Base-by-base conservation (phyloP, 2,329 filamentous ascomycete species). In the Penicillium sp. region DNA sequence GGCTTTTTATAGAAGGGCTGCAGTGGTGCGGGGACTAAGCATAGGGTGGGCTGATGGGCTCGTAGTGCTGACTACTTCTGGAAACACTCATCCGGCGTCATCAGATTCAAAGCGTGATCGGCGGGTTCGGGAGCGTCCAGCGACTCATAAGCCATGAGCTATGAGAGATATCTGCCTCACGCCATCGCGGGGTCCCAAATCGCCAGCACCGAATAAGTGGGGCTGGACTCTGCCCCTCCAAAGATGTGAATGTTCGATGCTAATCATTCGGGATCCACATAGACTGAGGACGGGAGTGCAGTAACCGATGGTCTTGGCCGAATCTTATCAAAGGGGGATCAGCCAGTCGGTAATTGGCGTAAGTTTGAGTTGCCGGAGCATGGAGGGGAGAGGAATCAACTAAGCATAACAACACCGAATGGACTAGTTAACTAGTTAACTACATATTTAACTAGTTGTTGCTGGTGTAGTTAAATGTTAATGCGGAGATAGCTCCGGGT, bases 141-240 rank as follows among this genome's bases (percentile, higher is more conserved):
- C 39, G 28, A 46, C n/a, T 38, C 4, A 25, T 13, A 4, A 15
- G 25, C 2, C 13, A 8, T 15, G 31, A 32, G 5, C 1, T 6
- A 32, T 5, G 12, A 32, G 29, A 32, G 12, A 6, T 13, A 3
- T 10, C 8, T 20, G 32, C 23, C 57, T 58, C 48, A 59, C 54
- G 56, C 58, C 58, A 60, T 60, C 44, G 56, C 47, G 54, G 56
- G 52, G 54, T 52, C 33, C 38, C n/a, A 46, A 46, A 41, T 42
- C 18, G 29, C 32, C 41, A 40, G 20, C 24, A 33, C 47, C 42
- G 40, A 50, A 35, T 39, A 44, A 46, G 55, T 52, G 53, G 49
- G 53, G 46, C 25, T 5, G 9, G 32, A 33, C 42, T 18, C 43
- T 24, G 47, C 47, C 48, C 43, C 27, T 40, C 48, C n/a, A 28